Percentiles rank a stretch among this genome's conserved stretches.
Conservation (phyloP, 2,329 filamentous ascomycete species). For the Fusarium avenaceum region DNA sequence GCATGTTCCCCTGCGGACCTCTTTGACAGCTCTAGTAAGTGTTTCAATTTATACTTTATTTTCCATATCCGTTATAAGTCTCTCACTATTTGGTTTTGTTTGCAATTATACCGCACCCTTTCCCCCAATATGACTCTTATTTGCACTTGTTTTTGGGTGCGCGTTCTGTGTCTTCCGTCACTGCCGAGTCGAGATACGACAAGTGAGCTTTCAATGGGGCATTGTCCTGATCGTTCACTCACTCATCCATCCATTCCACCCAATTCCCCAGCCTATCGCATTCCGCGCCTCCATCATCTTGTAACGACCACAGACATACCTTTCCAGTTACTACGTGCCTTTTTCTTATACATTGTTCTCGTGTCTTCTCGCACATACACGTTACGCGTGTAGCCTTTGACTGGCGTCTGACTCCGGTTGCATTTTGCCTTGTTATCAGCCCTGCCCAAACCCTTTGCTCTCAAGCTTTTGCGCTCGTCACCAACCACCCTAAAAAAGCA, state of each 20-base stretch:
- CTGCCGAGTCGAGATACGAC: conserved; percentile 32
- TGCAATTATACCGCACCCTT: neutral
- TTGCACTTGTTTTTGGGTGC: conserved; percentile 28
- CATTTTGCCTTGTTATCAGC: conserved; percentile 1
- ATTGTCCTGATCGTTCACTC: conserved; percentile 7
- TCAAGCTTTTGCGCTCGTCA: conserved; percentile 18
- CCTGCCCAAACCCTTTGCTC: conserved; percentile 8
- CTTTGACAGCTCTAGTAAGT: conserved; percentile 31
- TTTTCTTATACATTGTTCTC: conserved; percentile 16
- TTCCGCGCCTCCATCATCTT: conserved; percentile 4
- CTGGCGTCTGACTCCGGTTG: conserved; percentile 1
- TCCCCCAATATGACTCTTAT: neutral
- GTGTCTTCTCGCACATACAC: conserved; percentile 22
- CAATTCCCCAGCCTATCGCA: conserved; percentile 2
- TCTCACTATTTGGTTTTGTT: neutral
- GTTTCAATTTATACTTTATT: conserved; percentile 20
- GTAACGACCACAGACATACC: conserved; percentile 15
- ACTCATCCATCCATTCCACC: conserved; percentile 4
- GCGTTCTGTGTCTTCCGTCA: conserved; percentile 37
- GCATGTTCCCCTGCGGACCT: conserved; percentile 28
- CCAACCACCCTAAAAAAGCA: conserved; percentile 35
- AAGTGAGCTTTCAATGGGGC: conserved; percentile 24
- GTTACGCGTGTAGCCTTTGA: conserved; percentile 20
- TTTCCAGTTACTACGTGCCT: conserved; percentile 15
- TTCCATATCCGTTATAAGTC: conserved; percentile 1